Percentiles rank a stretch among this genome's conserved stretches.
These are phyloP conservation scores for Colletotrichum abscissum DNA, from an alignment of 2,329 filamentous ascomycete species.

Conservation along the genomic window DNA sequence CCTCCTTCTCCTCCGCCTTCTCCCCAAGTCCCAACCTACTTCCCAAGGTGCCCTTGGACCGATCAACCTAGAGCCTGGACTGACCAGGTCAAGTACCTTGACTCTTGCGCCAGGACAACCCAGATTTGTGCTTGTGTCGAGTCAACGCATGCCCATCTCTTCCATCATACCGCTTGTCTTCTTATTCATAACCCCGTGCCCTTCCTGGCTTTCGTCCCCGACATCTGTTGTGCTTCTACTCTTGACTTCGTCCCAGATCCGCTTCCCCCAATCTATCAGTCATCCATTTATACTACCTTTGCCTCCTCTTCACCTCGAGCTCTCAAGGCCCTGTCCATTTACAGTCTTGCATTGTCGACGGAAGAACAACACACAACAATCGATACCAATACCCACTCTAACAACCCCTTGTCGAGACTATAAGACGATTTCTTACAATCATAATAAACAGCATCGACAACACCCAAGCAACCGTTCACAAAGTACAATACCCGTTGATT, in stretches of 20 bases:
- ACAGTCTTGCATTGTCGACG: not conserved
- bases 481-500: not conserved
- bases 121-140: conserved; percentile 31
- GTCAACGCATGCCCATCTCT: conserved; percentile 28
- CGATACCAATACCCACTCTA: not conserved
- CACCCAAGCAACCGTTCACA: not conserved
- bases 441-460: conserved; percentile 20
- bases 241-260: not conserved
- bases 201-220: not conserved
- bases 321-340: not conserved
- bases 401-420: conserved; percentile 1
- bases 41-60: conserved; percentile 5
- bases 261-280: not conserved
- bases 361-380: not conserved
- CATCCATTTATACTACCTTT: not conserved
- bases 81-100: conserved; percentile 20
- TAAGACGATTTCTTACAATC: conserved; percentile 25
- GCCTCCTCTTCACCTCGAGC: not conserved
- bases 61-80: conserved; percentile 23
- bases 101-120: conserved; percentile 25
- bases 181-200: conserved; percentile 26
- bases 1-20: conserved; percentile 3
- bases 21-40: not conserved
- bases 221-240: not conserved
- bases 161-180: conserved; percentile 17